A percentile compares a stretch with the other conserved stretches of the same genome.
These are phyloP conservation scores for Vigna unguiculata DNA, from an alignment of 306 rosid species.

Conservation along the genomic window DNA sequence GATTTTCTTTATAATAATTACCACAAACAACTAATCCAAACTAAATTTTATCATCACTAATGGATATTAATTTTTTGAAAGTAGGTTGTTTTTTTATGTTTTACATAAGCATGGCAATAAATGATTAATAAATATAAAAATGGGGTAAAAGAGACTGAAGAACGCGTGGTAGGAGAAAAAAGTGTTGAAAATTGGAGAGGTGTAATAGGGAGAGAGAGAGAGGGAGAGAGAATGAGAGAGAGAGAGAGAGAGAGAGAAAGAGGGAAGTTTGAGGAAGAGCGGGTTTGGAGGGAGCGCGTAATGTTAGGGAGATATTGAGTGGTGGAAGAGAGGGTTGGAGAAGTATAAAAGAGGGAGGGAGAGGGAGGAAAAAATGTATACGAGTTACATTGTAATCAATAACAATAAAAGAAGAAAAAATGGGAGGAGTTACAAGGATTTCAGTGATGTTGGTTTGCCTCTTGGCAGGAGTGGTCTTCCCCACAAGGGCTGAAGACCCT, in stretches of 20 bases:
- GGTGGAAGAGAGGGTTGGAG: slow-evolving; percentile 17
- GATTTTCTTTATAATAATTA: no score
- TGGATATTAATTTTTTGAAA: no score
- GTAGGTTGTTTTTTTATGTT: no score
- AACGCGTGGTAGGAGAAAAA: no score
- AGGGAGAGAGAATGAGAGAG: no score
- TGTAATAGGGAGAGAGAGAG: no score
- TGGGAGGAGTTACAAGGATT: slow-evolving; percentile 28
- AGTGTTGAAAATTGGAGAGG: slow-evolving; percentile 12
- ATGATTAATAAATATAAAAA: no score
- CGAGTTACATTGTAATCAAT: not conserved
- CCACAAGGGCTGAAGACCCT: slow-evolving; percentile 69
- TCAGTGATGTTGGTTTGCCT: slow-evolving; percentile 50
- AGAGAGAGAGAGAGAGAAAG: not conserved
- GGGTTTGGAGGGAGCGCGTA: slow-evolving; percentile 49
- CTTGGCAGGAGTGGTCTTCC: slow-evolving; percentile 31
- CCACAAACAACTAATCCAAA: no score
- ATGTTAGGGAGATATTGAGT: slow-evolving; percentile 29
- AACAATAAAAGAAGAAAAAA: not conserved
- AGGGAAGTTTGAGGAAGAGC: slow-evolving; percentile 46
- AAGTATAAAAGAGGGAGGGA: slow-evolving; percentile 39
- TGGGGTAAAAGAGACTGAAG: no score
- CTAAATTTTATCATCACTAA: no score
- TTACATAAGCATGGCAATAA: no score
- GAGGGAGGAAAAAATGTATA: not conserved